Base-by-base conservation (phyloP, 2,329 filamentous ascomycete genomes). In the Monilinia polystroma region DNA sequence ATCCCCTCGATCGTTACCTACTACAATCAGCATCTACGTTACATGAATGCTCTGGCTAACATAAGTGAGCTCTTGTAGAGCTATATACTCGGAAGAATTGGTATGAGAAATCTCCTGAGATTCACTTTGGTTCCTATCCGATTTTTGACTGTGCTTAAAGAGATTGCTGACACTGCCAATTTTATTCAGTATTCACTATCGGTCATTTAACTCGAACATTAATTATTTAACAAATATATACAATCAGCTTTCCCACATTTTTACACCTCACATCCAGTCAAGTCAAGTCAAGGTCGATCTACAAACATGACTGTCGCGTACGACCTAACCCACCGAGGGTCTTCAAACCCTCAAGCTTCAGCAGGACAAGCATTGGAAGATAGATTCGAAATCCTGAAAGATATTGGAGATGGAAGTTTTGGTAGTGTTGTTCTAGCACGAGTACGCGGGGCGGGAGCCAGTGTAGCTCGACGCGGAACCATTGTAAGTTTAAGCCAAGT, bases 331-430 rank as follows among this genome's bases (percentile, higher is more conserved):
- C 86, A 88, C 74, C 86, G 90, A 77, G 86, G 86, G 78, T 85
- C 87, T 81, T 82, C 77, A 75, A 84, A 80, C 79, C 82, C 68
- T 75, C 77, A 71, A 74, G 78, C 71, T 38, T 16, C 71, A 26
- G 78, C 78, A 63, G 80, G 77, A 52, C 75, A 89, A 80, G 85
- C 87, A 64, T 87, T 99, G 64, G 93, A 97, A 78, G 95, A 99
- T 77, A 89, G 93, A 73, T 99, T 97, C 77, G 94, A 99, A 79
- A 89, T 99, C 66, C 82, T 99, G 77, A 99, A 98, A 80, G 95
- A 99, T 76, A 96, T 99, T 77, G 95, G 95, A 60, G 95, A 99
- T 87, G 95, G 95, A 73, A 98, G 95, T 81, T 99, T 99, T 78
- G 95, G 95, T 68, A 98, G 93, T 77, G 95, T 99, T 71, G 90